Evolutionary conservation across 306 rosid genomes (phyloP), one percentile per base, ranked within the genome.

Genomic region (Dalbergia oliveri): DNA sequence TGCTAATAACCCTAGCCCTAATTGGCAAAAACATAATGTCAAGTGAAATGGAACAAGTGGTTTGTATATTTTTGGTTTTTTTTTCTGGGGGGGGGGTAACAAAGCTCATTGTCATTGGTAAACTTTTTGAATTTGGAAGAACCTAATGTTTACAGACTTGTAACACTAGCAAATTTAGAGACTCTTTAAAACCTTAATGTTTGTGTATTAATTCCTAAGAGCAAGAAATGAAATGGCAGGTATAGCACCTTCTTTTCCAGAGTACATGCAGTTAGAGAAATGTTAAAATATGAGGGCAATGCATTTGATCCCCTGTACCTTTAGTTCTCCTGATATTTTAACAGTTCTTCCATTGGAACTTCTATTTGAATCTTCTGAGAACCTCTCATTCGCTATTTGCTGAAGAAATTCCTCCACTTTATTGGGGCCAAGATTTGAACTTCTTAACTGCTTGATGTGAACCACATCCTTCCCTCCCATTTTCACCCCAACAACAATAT

Each of bases 401-500:
- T 91, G 91, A n/a, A 95, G 85, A 82, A 83, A 53, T 66, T 86
- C 88, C 89, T 91, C 97, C 75, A 95, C 83, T 44, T 95, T 97
- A 26, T 77, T 64, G 1, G 88, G 87, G 47, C 75, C 85, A 76
- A 86, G 61, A 57, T 81, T 84, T 68, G 99, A 95, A 16, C 75
- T 86, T 65, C 79, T 91, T 19, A 82, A 81, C 83, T 95, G 98
- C 89, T 88, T 95, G 68, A 91, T 66, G 77, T 88, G 92, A 84
- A 93, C 69, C 16, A 89, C 92, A 80, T 95, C 98, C 79, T 91
- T 93, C 8, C 99, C 99, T 68, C 99, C 99, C 99, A 95, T 95
- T 88, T 89, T 89, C 83, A 90, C 94, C 53, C 99, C 99, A 74
- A 91, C 96, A 83, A 95, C 85, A 56, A 93, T 65, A 79, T 93